Percentiles rank a stretch among this genome's conserved stretches.
phyloP scores from a whole-genome alignment of 106 monocot genomes.

The Dactylorhiza incarnata region DNA sequence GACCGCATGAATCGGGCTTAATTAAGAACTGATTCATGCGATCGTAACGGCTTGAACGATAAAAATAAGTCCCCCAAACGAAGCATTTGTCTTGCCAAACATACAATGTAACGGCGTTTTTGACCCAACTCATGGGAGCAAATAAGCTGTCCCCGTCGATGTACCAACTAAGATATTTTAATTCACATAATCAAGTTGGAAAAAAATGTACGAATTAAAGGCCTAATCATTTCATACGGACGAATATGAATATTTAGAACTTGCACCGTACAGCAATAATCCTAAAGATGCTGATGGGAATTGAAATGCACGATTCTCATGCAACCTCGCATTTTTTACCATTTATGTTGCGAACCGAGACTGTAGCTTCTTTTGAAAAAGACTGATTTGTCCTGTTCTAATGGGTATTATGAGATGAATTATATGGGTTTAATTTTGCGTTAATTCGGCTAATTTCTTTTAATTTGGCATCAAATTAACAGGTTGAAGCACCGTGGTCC shows the following conservation, averaged over 20 bases:
- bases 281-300: not conserved
- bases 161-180: no score
- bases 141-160: no score
- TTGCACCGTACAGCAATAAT: not conserved
- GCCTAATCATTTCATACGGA: no score
- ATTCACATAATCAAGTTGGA: no score
- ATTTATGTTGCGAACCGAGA: not conserved
- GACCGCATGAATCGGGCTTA: no score
- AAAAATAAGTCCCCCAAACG: not conserved
- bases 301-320: not conserved
- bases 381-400: not conserved
- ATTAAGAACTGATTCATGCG: no score
- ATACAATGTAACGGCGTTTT: no score
- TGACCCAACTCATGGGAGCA: no score
- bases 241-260: not conserved
- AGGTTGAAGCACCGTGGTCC: conserved; percentile 66
- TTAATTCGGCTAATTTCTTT: not conserved
- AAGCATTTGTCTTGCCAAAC: no score
- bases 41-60: not conserved
- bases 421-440: not conserved
- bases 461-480: not conserved
- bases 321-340: not conserved
- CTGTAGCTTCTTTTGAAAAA: not conserved
- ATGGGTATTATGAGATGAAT: not conserved
- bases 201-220: no score